phyloP scores from a whole-genome alignment of 495 filamentous ascomycete species.

The Cercophora newfieldiana region DNA sequence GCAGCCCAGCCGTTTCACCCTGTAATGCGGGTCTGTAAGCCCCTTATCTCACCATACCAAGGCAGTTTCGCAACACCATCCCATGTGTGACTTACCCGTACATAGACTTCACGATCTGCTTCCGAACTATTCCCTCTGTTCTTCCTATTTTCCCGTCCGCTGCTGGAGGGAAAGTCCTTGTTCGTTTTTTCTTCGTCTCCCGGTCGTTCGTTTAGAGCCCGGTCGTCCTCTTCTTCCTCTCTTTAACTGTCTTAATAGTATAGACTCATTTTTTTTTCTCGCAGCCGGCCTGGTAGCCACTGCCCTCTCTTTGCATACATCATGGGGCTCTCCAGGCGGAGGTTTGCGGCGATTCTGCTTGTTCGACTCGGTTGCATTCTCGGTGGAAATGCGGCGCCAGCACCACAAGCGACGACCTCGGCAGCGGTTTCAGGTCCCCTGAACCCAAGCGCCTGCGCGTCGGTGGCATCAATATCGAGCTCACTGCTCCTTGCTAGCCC shows the following conservation, averaged over 20 bases:
- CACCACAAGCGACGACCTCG: constrained; percentile 21
- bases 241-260: background rate
- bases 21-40: constrained; percentile 11
- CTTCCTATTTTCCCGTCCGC: background rate
- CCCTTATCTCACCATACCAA: constrained; percentile 5
- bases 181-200: background rate
- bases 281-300: constrained; percentile 29
- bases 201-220: background rate
- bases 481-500: constrained; percentile 25
- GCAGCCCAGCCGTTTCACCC: constrained; percentile 15
- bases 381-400: constrained; percentile 26
- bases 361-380: constrained; percentile 5
- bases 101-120: constrained; percentile 1
- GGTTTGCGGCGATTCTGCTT: constrained; percentile 15
- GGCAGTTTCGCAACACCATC: background rate
- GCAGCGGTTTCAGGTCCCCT: constrained; percentile 2
- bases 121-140: background rate
- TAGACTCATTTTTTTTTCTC: constrained; percentile 3
- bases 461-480: constrained; percentile 23
- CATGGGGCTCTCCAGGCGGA: constrained; percentile 19
- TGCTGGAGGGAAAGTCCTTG: background rate
- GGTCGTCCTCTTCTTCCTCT: background rate
- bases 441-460: constrained; percentile 30
- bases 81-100: background rate
- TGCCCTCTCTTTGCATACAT: constrained; percentile 19